These are phyloP conservation scores for Centrapalus pauciflorus DNA, from an alignment of 129 eudicot genomes.

Conservation along the genomic window DNA sequence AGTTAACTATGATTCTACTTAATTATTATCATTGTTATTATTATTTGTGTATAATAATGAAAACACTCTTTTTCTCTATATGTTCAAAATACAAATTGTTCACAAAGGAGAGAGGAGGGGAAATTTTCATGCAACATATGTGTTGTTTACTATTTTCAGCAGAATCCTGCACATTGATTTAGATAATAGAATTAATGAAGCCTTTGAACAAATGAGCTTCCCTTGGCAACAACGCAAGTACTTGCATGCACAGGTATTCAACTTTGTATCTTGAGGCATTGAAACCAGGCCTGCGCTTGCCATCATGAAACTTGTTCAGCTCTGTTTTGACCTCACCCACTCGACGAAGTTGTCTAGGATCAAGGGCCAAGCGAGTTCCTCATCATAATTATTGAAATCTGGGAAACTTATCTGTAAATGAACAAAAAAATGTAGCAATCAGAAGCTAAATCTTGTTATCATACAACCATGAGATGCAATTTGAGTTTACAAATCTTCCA, in stretches of 20 bases:
- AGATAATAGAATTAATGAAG: constrained; percentile 23
- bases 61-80: constrained; percentile 21
- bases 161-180: constrained; percentile 28
- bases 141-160: constrained; percentile 23
- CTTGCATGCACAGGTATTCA: constrained; percentile 10
- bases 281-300: neutral
- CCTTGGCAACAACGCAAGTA: neutral
- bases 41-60: neutral
- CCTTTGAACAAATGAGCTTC: constrained; percentile 5
- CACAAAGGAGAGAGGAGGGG: constrained; percentile 7
- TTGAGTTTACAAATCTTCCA: neutral
- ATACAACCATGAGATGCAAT: neutral
- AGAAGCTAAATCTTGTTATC: neutral
- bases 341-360: constrained; percentile 90
- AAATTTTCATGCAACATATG: constrained; percentile 25
- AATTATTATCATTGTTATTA: too few species aligned
- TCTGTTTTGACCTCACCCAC: constrained; percentile 68
- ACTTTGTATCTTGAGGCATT: neutral
- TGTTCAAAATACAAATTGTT: constrained; percentile 8
- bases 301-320: constrained; percentile 16
- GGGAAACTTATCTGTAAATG: constrained; percentile 84
- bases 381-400: constrained; percentile 67
- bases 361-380: constrained; percentile 85
- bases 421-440: neutral
- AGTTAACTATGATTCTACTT: too few species aligned